Evolutionary conservation across 1,139 yeast genomes (phyloP), one percentile per base, ranked within the genome.

Genomic region (Zygotorulaspora mrakii): DNA sequence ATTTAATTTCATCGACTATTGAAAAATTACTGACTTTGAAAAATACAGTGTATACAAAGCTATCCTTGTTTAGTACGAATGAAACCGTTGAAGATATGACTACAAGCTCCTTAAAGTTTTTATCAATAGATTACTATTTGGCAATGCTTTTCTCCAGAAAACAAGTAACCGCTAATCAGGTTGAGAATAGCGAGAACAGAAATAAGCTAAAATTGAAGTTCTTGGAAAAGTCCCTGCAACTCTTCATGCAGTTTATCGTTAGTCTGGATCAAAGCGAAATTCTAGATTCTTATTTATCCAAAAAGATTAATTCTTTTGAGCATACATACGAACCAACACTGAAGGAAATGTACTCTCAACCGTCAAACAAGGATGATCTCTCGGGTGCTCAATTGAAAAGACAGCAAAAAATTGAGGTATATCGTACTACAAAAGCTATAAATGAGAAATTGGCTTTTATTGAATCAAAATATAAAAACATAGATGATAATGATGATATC

Each of bases 341-440:
- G 16, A 67, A 68, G 10, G 75, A 62, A 33, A 37, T 73, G 4
- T 57, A 48, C 37, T 25, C 45, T 9, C 54, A 48, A 33, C 52
- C 56, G 2, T 35, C 40, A n/a, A 35, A 47, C 23, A 27, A 40
- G 12, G 49, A 49, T 17, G 63, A 59, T 31, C 17, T 57, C 11
- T 42, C 49, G 2, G 75, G 76, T 42, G 77, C 94, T 0, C 70
- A 74, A 13, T 59, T 66, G 18, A 72, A 75, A 49, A 69, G 96
- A 48, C 79, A 79, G 17, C 82, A 76, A 39, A 89, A 88, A 60
- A 86, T 89, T 43, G 82, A 75, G 17, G 73, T 76, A 51, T 83
- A 71, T 60, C 81, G 76, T 55, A 60, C 69, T 18, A 88, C 81
- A 49, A 79, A 76, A 54, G 73, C 71, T 25, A 64, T 85, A 39